These are phyloP conservation scores for Penicillium thymicola DNA, from an alignment of 2,329 filamentous ascomycete species.

Conservation along the genomic window DNA sequence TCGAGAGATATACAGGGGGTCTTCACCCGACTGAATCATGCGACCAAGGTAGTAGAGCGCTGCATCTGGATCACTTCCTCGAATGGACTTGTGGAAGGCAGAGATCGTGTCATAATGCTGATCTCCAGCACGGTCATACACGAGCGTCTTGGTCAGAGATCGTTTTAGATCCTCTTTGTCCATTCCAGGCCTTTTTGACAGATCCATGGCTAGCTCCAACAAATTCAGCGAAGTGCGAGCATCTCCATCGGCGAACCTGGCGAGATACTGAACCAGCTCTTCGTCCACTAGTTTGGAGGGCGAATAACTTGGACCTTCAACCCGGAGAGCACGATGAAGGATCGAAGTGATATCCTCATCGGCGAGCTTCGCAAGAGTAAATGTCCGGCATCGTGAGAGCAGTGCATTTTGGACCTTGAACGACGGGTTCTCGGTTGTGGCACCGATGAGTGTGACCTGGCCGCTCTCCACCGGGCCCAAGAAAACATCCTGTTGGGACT, in stretches of 20 bases:
- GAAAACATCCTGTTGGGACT: conserved; percentile 92
- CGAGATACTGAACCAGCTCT: conserved; percentile 75
- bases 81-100: conserved; percentile 92
- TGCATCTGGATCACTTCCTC: conserved; percentile 81
- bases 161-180: conserved; percentile 76
- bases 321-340: conserved; percentile 67
- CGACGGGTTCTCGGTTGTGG: conserved; percentile 94
- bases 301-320: conserved; percentile 54
- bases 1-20: conserved; percentile 86
- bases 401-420: conserved; percentile 90
- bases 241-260: conserved; percentile 86
- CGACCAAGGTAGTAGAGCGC: conserved; percentile 90
- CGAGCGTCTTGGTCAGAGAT: conserved; percentile 82
- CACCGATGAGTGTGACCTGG: conserved; percentile 85
- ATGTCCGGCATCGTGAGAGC: conserved; percentile 84
- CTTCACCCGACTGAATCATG: conserved; percentile 94
- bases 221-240: conserved; percentile 90
- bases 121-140: conserved; percentile 92
- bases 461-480: conserved; percentile 88
- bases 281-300: conserved; percentile 64
- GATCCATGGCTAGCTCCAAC: conserved; percentile 79
- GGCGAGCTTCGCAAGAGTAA: conserved; percentile 74
- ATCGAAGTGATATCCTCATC: conserved; percentile 71
- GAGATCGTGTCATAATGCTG: conserved; percentile 98
- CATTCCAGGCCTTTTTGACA: conserved; percentile 62